Evolutionary conservation across 176 grass and related monocot species (phyloP).

Genomic region (Oropetium thomaeum): DNA sequence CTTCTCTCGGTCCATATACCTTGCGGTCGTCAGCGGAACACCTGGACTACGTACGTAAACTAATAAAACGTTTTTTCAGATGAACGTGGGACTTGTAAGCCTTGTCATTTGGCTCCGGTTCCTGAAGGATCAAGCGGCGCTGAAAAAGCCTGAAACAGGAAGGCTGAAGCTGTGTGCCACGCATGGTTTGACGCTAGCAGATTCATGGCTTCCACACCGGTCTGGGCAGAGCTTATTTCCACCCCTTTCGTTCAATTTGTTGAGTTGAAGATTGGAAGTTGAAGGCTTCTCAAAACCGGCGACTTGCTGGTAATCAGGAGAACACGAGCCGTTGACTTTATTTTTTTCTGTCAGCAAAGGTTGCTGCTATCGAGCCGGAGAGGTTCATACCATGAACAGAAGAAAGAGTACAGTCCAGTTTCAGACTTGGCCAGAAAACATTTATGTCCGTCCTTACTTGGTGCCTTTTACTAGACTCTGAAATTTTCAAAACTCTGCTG

Average conservation of each 20-base stretch:
- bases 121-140: background rate
- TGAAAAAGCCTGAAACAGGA: background rate
- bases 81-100: background rate
- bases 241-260: background rate
- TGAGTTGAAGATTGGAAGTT: background rate
- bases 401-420: background rate
- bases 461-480: background rate
- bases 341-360: background rate
- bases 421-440: background rate
- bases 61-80: background rate
- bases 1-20: too few relatives aligned
- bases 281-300: background rate
- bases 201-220: background rate
- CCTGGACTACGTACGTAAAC: background rate
- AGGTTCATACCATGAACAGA: background rate
- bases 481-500: background rate
- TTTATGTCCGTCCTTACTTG: background rate
- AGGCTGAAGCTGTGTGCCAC: background rate
- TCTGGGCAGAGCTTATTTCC: background rate
- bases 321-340: background rate
- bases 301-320: background rate
- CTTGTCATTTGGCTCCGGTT: background rate
- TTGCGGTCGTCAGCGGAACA: background rate
- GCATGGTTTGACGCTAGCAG: background rate
- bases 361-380: background rate